Evolutionary conservation across 371 early-diverging fungal genomes (phyloP), one percentile per base, ranked within the genome.

Genomic region (Rhizopus sp.): DNA sequence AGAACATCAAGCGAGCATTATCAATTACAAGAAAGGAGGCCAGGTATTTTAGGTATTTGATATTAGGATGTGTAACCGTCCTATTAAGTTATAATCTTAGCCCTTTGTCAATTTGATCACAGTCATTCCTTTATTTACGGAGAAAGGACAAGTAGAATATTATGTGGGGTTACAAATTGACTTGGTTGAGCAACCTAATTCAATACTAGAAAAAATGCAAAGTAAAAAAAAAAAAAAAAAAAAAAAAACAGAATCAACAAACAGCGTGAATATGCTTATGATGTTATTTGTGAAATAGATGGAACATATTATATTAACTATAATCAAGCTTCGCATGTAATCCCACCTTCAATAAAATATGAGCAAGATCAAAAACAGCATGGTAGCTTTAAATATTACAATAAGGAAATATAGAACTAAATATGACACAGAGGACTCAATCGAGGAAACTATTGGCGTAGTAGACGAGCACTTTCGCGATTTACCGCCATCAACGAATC

Each of bases 31-130:
- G 34, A 85, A 84, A 56, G 70, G 70, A 5, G 89, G 87, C 9
- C 82, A 78, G 53, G 62, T 72, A 66, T 53, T 32, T 7, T 37
- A 37, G 38, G 38, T 37, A 42, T 13, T 44, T 15, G 15, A 44
- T 13, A 15, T 15, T 13, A 17, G 15, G 9, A 6, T 13, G 12
- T 44, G 17, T 9, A 6, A 9, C 29, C 32, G 8, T 10, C 39
- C 39, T 39, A 10, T 39, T 8, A 10, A 23, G 23, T 23, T 23
- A 2, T 23, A 23, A 23, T 23, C 23, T 23, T 50, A 82, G 73
- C 88, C 88, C 5, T 89, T 89, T 69, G 81, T 87, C 54, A 88
- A 87, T 57, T 69, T 85, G 39, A 63, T 87, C 7, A 87, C 87
- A 2, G 70, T 88, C 12, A 76, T 89, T 49, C 88, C 90, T 0